These are phyloP conservation scores for Hanseniaspora uvarum DNA, from an alignment of 1,139 yeast species.

Conservation along the genomic window DNA sequence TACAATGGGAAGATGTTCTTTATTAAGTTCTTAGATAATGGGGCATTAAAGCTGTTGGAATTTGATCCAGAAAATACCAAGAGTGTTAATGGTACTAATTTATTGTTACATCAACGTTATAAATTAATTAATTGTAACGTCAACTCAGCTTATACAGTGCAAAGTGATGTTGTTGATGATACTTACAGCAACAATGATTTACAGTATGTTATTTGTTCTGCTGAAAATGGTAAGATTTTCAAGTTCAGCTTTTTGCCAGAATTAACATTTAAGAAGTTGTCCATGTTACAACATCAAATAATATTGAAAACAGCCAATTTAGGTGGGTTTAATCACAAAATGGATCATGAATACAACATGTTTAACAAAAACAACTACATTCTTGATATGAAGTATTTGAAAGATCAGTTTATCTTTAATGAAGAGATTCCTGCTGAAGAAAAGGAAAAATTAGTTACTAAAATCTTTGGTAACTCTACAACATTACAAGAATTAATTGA, in stretches of 20 bases:
- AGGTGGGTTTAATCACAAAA: slow-evolving; percentile 73
- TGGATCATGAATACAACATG: slow-evolving; percentile 51
- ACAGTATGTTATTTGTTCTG: slow-evolving; percentile 44
- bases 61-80: slow-evolving; percentile 17
- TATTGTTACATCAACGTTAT: slow-evolving; percentile 65
- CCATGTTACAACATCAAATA: slow-evolving; percentile 78
- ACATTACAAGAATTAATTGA: slow-evolving; percentile 13
- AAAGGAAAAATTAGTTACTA: slow-evolving; percentile 13
- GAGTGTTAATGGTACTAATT: slow-evolving; percentile 16
- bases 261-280: slow-evolving; percentile 64
- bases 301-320: slow-evolving; percentile 51
- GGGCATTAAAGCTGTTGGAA: slow-evolving; percentile 14
- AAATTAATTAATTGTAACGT: slow-evolving; percentile 49
- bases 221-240: slow-evolving; percentile 69
- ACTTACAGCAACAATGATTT: slow-evolving; percentile 16
- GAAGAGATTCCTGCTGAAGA: slow-evolving; percentile 9
- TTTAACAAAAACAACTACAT: slow-evolving; percentile 22
- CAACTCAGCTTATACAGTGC: slow-evolving; percentile 28
- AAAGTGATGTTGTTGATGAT: slow-evolving; percentile 5
- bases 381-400: slow-evolving; percentile 19
- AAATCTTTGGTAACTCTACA: slow-evolving; percentile 14
- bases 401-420: slow-evolving; percentile 15
- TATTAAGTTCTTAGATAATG: slow-evolving; percentile 14
- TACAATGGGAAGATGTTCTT: slow-evolving; percentile 15
- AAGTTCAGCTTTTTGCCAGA: slow-evolving; percentile 70